Evolutionary conservation across 2,329 filamentous ascomycete genomes (phyloP).

Genomic region (Colletotrichum camelliae): DNA sequence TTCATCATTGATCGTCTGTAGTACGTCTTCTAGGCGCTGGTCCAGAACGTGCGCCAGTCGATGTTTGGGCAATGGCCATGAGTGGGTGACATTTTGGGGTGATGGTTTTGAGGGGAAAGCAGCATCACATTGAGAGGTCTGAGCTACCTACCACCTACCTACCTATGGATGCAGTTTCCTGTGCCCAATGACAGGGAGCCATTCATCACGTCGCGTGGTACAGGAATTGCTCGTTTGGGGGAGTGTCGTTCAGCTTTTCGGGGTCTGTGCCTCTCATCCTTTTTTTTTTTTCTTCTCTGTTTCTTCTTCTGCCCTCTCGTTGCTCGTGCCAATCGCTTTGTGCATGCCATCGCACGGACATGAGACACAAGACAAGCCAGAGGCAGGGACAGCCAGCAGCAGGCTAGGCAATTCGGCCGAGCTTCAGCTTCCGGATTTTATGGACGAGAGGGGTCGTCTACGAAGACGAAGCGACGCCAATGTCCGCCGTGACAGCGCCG

Average conservation of each 20-base stretch:
- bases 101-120: neutral
- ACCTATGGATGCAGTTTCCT: neutral
- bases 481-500: neutral
- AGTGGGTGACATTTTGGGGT: neutral
- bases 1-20: slow-evolving; percentile 17
- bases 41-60: neutral
- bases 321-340: neutral
- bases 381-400: neutral
- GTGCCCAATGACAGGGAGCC: neutral
- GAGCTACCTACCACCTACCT: neutral
- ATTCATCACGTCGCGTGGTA: neutral
- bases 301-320: neutral
- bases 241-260: neutral
- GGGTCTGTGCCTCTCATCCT: neutral
- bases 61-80: neutral
- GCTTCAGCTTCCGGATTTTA: neutral
- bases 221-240: neutral
- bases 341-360: neutral
- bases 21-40: neutral
- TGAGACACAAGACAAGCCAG: neutral
- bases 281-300: neutral
- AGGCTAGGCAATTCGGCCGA: neutral
- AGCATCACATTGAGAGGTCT: neutral
- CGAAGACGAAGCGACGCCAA: neutral
- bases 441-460: neutral